Conservation (phyloP, 73 alveolate genomes). For the Paramecium caudatum region DNA sequence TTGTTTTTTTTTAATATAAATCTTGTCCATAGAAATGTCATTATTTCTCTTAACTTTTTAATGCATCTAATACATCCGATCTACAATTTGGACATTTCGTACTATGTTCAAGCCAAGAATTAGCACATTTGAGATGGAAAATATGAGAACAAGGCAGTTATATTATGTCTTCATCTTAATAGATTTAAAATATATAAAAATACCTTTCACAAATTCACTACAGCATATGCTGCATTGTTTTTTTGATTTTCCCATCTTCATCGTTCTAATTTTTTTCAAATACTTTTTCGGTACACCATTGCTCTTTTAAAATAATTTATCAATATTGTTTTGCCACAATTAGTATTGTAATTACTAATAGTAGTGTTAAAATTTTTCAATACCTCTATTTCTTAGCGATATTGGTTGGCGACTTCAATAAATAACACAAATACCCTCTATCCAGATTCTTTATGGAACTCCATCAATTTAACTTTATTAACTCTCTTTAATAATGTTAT, state of each 20-base stretch:
- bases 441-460: background rate
- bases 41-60: background rate
- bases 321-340: slow-evolving; percentile 29
- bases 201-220: slow-evolving; percentile 61
- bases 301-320: slow-evolving; percentile 23
- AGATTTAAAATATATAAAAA: background rate
- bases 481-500: background rate
- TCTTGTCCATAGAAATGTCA: slow-evolving; percentile 14
- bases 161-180: slow-evolving; percentile 55
- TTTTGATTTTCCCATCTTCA: slow-evolving; percentile 67
- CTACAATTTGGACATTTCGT: slow-evolving; percentile 74
- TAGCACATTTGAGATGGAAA: slow-evolving; percentile 33
- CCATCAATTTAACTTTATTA: background rate
- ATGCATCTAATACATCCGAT: slow-evolving; percentile 39
- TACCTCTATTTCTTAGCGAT: background rate
- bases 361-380: background rate
- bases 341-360: slow-evolving; percentile 1
- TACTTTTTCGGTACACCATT: slow-evolving; percentile 57
- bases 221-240: slow-evolving; percentile 69
- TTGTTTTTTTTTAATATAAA: background rate
- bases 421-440: background rate
- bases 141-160: slow-evolving; percentile 70
- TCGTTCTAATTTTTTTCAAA: slow-evolving; percentile 4
- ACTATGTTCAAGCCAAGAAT: slow-evolving; percentile 69
- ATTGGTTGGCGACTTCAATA: background rate